Evolutionary conservation across 176 grass and related monocot species (phyloP).

Genomic region (Lolium perenne): DNA sequence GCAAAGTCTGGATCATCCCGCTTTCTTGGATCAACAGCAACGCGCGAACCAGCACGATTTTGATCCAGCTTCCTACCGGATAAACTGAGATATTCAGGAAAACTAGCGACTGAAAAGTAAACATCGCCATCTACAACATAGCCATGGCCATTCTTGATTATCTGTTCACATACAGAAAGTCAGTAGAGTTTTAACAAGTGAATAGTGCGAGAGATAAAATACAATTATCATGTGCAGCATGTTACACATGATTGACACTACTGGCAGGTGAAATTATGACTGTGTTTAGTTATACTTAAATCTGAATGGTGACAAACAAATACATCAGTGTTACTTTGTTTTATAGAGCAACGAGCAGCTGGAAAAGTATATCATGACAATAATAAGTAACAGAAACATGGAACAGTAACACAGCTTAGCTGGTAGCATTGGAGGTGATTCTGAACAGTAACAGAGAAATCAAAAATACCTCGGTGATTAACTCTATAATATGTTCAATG

Average conservation of each 20-base stretch:
- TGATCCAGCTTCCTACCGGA: slow-evolving; percentile 63
- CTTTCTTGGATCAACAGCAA: slow-evolving; percentile 70
- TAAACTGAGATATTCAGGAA: slow-evolving; percentile 62
- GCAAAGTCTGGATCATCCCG: slow-evolving; percentile 58
- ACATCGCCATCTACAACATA: slow-evolving; percentile 78
- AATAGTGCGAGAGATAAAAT: neutral
- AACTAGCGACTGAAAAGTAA: slow-evolving; percentile 68
- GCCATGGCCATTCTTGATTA: slow-evolving; percentile 66
- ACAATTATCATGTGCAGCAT: neutral
- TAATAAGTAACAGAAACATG: neutral
- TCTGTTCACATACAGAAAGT: slow-evolving; percentile 48
- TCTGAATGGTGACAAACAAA: neutral
- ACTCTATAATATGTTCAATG: slow-evolving; percentile 78
- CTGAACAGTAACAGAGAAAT: neutral
- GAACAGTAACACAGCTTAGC: neutral
- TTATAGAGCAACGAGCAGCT: neutral
- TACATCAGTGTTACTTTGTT: neutral
- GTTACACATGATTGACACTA: slow-evolving; percentile 10
- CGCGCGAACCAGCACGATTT: slow-evolving; percentile 61
- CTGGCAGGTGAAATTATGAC: neutral
- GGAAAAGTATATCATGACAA: slow-evolving; percentile 22
- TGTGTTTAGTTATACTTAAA: neutral
- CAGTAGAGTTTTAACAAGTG: neutral
- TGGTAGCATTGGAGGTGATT: neutral
- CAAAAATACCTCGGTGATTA: slow-evolving; percentile 77